These are phyloP conservation scores for Alternaria brassicae DNA, from an alignment of 2,329 filamentous ascomycete genomes.

Conservation along the genomic window DNA sequence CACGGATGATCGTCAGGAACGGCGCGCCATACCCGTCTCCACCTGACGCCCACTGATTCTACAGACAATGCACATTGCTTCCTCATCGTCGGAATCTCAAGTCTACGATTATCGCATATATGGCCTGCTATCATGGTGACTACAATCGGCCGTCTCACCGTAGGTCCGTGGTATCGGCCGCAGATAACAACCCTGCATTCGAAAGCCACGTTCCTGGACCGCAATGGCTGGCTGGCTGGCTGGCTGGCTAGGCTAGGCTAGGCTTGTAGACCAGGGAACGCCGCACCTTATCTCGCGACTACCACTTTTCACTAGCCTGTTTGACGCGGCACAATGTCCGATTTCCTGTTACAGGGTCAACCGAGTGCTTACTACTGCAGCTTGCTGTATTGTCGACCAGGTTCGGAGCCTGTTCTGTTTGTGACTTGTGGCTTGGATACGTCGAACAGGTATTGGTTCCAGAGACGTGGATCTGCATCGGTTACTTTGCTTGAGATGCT, in stretches of 20 bases:
- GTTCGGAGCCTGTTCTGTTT: slow-evolving; percentile 13
- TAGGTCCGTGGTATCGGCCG: neutral
- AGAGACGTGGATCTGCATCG: slow-evolving; percentile 9
- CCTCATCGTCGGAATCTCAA: neutral
- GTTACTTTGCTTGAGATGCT: neutral
- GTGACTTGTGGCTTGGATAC: slow-evolving; percentile 14
- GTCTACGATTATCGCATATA: neutral
- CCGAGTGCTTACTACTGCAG: slow-evolving; percentile 5
- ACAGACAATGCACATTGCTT: neutral
- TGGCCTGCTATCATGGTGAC: neutral
- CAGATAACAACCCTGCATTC: slow-evolving; percentile 11
- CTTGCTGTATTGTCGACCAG: neutral
- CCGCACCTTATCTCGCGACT: slow-evolving; percentile 15
- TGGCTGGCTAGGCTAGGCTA: no score
- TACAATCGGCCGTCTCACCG: neutral
- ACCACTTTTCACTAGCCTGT: slow-evolving; percentile 10
- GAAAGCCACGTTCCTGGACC: slow-evolving; percentile 9
- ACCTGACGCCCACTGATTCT: neutral
- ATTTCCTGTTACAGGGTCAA: slow-evolving; percentile 6
- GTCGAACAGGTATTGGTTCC: slow-evolving; percentile 9
- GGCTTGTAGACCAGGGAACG: slow-evolving; percentile 8
- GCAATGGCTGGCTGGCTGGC: slow-evolving; percentile 12
- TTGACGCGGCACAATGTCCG: slow-evolving; percentile 1
- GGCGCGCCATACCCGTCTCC: slow-evolving; percentile 6
- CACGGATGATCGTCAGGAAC: slow-evolving; percentile 11